Evolutionary conservation across 2,329 filamentous ascomycete genomes (phyloP), one percentile per base, ranked within the genome.

Genomic region (Penicillium frequentans): DNA sequence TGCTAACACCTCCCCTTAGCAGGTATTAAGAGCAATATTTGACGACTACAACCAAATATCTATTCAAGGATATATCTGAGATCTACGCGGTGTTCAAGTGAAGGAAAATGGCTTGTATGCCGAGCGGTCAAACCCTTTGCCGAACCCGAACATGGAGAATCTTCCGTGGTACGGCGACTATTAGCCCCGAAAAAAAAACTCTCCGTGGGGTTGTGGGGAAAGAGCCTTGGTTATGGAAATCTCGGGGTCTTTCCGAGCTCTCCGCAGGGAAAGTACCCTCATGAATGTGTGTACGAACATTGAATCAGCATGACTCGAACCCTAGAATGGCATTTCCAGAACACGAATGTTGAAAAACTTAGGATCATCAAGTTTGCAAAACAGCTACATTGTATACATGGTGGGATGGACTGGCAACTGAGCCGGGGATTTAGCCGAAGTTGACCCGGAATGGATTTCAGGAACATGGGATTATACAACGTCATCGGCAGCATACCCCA

Each of bases 371-470:
- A 14, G 8, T 48, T n/a, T 48, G 21, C 23, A 47, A 21, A 5
- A 19, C 9, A 11, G 3, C 16, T 33, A 33, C 31, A 14, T 16
- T 5, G 5, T 14, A 6, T 14, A 33, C 31, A 31, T 31, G 29
- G 29, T 13, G 13, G 31, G 31, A 16, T 14, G 31, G 31, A 14
- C 5, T 1, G 31, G 31, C 1, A 14, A 14, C 5, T 14, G 2
- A 7, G 14, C 11, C 14, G 11, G 49, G 57, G 53, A 43, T 56
- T 54, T 55, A 59, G 49, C 57, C 57, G 57, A 59, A 53, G 57
- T 56, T 56, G 33, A n/a, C 3, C 57, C 57, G 57, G 24, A n/a
- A 26, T 21, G n/a, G n/a, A 35, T 6, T 23, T 11, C 21, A 43
- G n/a, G 19, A 23, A 37, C 11, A 13, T 26, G 31, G 16, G 16